These are phyloP conservation scores for Mycogone perniciosa DNA, from an alignment of 2,329 filamentous ascomycete genomes.

Conservation along the genomic window DNA sequence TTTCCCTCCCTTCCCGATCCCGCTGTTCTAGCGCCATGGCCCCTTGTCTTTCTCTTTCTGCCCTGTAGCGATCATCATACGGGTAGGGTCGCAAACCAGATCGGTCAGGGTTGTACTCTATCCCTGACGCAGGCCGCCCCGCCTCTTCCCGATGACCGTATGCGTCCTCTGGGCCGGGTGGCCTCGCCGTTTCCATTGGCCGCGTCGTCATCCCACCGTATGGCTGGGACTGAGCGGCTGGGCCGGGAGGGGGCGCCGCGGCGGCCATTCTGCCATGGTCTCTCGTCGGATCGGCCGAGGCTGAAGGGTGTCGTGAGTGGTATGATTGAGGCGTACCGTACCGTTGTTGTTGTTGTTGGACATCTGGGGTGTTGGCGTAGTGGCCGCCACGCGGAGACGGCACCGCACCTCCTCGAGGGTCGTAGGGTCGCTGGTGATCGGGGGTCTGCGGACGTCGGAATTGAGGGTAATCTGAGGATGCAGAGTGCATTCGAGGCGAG, in stretches of 20 bases:
- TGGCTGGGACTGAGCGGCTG: slow-evolving; percentile 47
- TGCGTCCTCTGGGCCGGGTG: slow-evolving; percentile 32
- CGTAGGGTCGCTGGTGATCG: slow-evolving; percentile 56
- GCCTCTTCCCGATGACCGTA: slow-evolving; percentile 47
- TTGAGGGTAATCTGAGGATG: slow-evolving; percentile 52
- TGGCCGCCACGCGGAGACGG: slow-evolving; percentile 42
- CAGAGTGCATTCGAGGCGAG: slow-evolving; percentile 49
- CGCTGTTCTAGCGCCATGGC: slow-evolving; percentile 39
- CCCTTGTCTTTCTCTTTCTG: slow-evolving; percentile 41
- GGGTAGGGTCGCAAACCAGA: slow-evolving; percentile 35
- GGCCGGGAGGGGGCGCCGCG: slow-evolving; percentile 43
- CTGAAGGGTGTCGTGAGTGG: slow-evolving; percentile 43
- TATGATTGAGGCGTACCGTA: slow-evolving; percentile 56
- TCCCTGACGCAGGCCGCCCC: slow-evolving; percentile 26
- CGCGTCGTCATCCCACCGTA: slow-evolving; percentile 40
- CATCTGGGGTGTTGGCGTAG: slow-evolving; percentile 53
- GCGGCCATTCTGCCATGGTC: slow-evolving; percentile 33
- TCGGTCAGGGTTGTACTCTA: slow-evolving; percentile 50
- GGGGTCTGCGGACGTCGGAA: slow-evolving; percentile 66
- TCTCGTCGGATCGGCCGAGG: slow-evolving; percentile 39
- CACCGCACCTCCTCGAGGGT: slow-evolving; percentile 37
- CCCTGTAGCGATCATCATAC: slow-evolving; percentile 50
- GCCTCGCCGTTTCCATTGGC: slow-evolving; percentile 41
- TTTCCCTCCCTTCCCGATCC: slow-evolving; percentile 38
- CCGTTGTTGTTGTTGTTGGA: slow-evolving; percentile 30